Base-by-base conservation (phyloP, 75 land plant species). In the Isoetes taiwanensis region DNA sequence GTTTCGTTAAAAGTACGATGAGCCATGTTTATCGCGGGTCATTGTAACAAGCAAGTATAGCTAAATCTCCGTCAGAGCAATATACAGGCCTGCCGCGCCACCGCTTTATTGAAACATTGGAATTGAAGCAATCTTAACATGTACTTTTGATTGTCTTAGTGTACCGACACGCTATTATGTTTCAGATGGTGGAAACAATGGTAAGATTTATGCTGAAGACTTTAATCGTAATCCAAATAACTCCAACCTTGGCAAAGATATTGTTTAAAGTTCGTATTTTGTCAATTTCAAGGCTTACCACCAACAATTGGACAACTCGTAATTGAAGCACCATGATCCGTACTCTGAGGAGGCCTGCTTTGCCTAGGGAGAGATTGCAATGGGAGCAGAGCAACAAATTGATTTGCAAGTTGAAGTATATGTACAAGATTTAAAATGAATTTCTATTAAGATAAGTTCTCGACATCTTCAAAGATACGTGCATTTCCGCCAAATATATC, bases 141-240 rank as follows among this genome's bases (percentile, higher is more conserved):
- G n/a, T n/a, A n/a, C n/a, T n/a, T n/a, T n/a, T n/a, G n/a, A n/a
- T n/a, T n/a, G n/a, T n/a, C n/a, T n/a, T n/a, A n/a, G n/a, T n/a
- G n/a, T n/a, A n/a, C n/a, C n/a, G n/a, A n/a, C n/a, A n/a, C n/a
- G n/a, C n/a, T n/a, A n/a, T n/a, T n/a, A n/a, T n/a, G n/a, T n/a
- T n/a, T n/a, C 62, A 87, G 94, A 53, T 87, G 94, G 94, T 87
- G 94, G 94, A 83, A 76, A 63, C 56, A 70, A 23, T 87, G 94
- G 94, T 63, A 75, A 52, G 79, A 78, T n/a, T 86, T n/a, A n/a
- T n/a, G n/a, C 80, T 71, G 84, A 80, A 21, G 72, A 76, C 21
- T 80, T 75, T 39, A 76, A 64, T 27, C 58, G 54, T 5, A 58
- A 52, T 39, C 28, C 34, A 12, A 28, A 54, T 52, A 28, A 34